Conservation (phyloP, 139 green algal species). For the Pseudopediastrum boryanum region DNA sequence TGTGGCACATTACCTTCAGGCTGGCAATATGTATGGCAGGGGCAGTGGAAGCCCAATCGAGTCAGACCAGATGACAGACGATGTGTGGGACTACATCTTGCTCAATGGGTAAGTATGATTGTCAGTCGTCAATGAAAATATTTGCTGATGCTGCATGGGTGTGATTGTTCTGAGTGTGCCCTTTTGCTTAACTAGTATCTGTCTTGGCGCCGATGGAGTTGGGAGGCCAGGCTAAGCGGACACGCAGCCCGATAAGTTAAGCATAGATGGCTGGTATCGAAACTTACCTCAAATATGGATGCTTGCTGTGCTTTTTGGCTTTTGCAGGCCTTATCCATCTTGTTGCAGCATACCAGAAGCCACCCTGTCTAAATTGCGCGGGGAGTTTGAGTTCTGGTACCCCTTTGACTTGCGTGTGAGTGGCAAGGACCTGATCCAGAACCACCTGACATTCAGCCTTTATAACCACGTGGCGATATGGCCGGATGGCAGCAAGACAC, state of each 20-base stretch:
- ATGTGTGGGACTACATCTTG: slow-evolving; percentile 95
- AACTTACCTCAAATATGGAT: background rate
- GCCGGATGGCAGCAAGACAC: slow-evolving; percentile 48
- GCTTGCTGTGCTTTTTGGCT: background rate
- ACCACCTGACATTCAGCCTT: slow-evolving; percentile 98
- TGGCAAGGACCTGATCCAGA: slow-evolving; percentile 98
- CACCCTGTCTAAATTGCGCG: slow-evolving; percentile 66
- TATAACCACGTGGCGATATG: slow-evolving; percentile 99
- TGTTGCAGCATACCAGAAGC: slow-evolving; percentile 62
- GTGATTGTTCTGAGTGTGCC: too few relatives aligned
- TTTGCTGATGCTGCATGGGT: too few relatives aligned
- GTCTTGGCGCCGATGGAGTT: too few relatives aligned
- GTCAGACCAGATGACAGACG: slow-evolving; percentile 84
- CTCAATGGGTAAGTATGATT: slow-evolving; percentile 45
- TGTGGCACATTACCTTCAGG: slow-evolving; percentile 85
- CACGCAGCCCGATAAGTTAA: too few relatives aligned
- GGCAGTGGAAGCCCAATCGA: slow-evolving; percentile 49
- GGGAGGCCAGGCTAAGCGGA: too few relatives aligned
- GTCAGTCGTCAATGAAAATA: background rate
- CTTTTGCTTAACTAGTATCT: too few relatives aligned
- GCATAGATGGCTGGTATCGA: too few relatives aligned
- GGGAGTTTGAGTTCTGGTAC: slow-evolving; percentile 99
- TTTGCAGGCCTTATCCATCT: slow-evolving; percentile 55
- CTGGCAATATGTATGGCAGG: slow-evolving; percentile 92
- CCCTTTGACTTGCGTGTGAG: slow-evolving; percentile 95